Evolutionary conservation across 306 rosid genomes (phyloP), one percentile per base, ranked within the genome.

Genomic region (Trichosanthes cucumerina): DNA sequence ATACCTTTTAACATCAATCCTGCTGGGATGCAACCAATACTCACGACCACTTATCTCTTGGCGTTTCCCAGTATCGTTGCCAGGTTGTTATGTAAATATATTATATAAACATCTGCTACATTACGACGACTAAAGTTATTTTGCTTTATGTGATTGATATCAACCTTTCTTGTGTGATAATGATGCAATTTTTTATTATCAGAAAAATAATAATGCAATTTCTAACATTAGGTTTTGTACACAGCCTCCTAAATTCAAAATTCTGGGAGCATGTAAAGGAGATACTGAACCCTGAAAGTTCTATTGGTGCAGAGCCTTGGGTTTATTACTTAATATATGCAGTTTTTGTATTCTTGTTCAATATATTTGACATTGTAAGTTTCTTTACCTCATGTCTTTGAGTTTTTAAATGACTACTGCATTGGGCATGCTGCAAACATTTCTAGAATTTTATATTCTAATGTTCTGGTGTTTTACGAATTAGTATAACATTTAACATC

Each of bases 1-100:
- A 92, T 95, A 78, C 97, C 99, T 63, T 95, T 95, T 86, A 95
- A 91, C 81, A 92, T 95, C 62, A 95, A 95, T 84, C 99, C 99
- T 10, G 83, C 97, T 47, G 97, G 99, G 85, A 95, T 95, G 99
- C 99, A 95, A 69, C 99, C 99, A 79, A 90, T 95, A 85, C 97
- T 95, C 71, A 95, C 97, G 41, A 88, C 99, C 82, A 85, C 95
- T 69, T 95, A 95, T 89, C 97, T 95, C 81, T 87, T 95, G 90
- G 97, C 93, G 75, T 84, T 92, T 88, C 99, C 99, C 43, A 83
- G 92, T 84, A 86, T 95, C 83, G 81, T 95, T 53, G 93, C 99
- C 59, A 79, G 99, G 99, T 95, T 56, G 52, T 34, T 47, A 16
- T 21, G 19, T 46, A 46, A 62, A 75, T 34, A 70, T 65, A 24